Percentiles rank a stretch among this genome's conserved stretches.
Evolutionary conservation across 2,329 filamentous ascomycete species (phyloP).

Genomic region (Pyricularia sp.): DNA sequence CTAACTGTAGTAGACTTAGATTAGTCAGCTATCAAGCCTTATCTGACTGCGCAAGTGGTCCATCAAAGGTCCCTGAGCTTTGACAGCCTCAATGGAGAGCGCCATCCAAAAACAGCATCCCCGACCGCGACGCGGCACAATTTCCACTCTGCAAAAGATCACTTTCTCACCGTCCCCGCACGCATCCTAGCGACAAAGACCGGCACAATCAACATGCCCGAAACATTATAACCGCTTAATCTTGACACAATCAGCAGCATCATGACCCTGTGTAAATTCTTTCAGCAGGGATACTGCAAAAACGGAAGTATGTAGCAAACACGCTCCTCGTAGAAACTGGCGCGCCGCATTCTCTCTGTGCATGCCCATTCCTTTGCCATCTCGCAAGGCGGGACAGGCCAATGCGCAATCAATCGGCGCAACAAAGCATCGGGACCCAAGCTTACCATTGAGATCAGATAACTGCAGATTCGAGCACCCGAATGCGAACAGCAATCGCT

Average conservation of each 20-base stretch:
- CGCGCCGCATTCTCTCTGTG: background rate
- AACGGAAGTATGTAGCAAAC: conserved; percentile 31
- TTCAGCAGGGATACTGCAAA: conserved; percentile 36
- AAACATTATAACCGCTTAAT: background rate
- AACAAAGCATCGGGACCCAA: background rate
- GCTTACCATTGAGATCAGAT: conserved; percentile 19
- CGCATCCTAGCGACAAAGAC: background rate
- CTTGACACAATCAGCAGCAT: background rate
- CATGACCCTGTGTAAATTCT: conserved; percentile 32
- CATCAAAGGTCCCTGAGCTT: background rate
- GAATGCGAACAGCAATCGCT: conserved; percentile 36
- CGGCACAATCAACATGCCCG: background rate
- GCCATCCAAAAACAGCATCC: background rate
- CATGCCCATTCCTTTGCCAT: background rate
- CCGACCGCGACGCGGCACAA: background rate
- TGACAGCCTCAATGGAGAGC: background rate
- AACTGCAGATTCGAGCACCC: conserved; percentile 43
- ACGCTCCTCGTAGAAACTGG: background rate
- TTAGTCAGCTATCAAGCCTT: background rate
- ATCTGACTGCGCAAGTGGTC: background rate
- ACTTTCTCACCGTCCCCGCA: background rate
- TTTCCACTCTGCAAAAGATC: background rate
- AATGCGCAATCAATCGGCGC: background rate
- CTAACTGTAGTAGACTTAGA: background rate
- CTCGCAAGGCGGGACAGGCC: background rate